A percentile compares a stretch with the other conserved stretches of the same genome.
These are phyloP conservation scores for Linum usitatissimum DNA, from an alignment of 345 rosid genomes.

Conservation along the genomic window DNA sequence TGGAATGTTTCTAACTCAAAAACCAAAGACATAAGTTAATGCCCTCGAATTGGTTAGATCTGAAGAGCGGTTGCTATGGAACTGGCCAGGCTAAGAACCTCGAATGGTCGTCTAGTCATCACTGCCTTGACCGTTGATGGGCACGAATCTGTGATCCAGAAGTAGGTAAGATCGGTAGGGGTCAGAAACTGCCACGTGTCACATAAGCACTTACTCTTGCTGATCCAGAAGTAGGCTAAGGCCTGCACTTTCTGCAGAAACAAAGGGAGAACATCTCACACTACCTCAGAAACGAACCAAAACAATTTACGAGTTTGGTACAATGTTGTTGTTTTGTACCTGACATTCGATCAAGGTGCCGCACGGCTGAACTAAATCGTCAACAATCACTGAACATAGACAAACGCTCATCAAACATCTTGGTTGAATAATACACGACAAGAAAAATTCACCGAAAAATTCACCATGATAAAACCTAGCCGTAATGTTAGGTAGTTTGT, in stretches of 20 bases:
- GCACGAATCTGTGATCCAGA: slow-evolving; percentile 97
- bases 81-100: slow-evolving; percentile 83
- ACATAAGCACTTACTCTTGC: slow-evolving; percentile 83
- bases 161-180: slow-evolving; percentile 57
- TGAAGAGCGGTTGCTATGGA: slow-evolving; percentile 83
- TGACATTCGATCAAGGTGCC: slow-evolving; percentile 94
- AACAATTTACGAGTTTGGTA: not conserved
- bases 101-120: slow-evolving; percentile 57
- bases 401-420: no score
- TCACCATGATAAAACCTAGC: no score
- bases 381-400: slow-evolving; percentile 97
- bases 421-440: no score
- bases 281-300: no score
- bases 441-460: no score
- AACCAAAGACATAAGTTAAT: no score
- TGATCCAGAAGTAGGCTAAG: slow-evolving; percentile 83
- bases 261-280: no score
- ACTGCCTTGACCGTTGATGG: slow-evolving; percentile 70
- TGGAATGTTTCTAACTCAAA: no score
- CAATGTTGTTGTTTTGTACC: no score
- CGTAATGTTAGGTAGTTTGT: no score
- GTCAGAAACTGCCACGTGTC: slow-evolving; percentile 91
- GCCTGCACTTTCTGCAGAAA: slow-evolving; percentile 61
- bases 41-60: slow-evolving; percentile 28
- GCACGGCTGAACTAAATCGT: slow-evolving; percentile 96